A percentile compares a stretch with the other conserved stretches of the same genome.
phyloP scores from a whole-genome alignment of 1,284 basidiomycete species.

The Golubevia pallescens region DNA sequence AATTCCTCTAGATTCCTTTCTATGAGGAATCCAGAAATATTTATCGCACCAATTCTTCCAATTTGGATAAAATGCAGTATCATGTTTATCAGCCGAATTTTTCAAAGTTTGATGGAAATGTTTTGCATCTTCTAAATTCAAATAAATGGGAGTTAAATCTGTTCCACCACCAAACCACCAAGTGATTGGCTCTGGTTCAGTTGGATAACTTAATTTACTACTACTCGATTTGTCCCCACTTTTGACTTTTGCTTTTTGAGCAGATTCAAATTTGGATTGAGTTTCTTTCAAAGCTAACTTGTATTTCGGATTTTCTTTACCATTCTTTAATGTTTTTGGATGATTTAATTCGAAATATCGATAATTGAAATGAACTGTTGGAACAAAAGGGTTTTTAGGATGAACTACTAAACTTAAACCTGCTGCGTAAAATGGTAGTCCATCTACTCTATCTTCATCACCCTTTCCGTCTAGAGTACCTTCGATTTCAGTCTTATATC shows the following conservation, averaged over 20 bases:
- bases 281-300: slow-evolving; percentile 17
- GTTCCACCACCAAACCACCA: slow-evolving; percentile 99
- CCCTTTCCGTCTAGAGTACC: slow-evolving; percentile 17
- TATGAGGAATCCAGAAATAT: slow-evolving; percentile 94
- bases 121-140: slow-evolving; percentile 82
- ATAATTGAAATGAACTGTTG: slow-evolving; percentile 63
- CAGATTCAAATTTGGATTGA: too few relatives aligned
- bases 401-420: slow-evolving; percentile 59
- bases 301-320: slow-evolving; percentile 56
- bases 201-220: neutral
- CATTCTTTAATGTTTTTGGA: slow-evolving; percentile 54
- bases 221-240: slow-evolving; percentile 13
- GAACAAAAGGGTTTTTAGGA: slow-evolving; percentile 56
- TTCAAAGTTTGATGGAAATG: slow-evolving; percentile 88
- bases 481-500: slow-evolving; percentile 40
- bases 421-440: slow-evolving; percentile 58
- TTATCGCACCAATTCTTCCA: slow-evolving; percentile 98
- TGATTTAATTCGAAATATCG: slow-evolving; percentile 63
- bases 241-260: neutral
- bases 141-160: slow-evolving; percentile 91
- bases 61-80: slow-evolving; percentile 74
- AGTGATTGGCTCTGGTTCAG: slow-evolving; percentile 71
- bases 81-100: slow-evolving; percentile 77
- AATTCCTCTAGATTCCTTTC: slow-evolving; percentile 85
- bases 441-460: slow-evolving; percentile 41